phyloP scores from a whole-genome alignment of 768 basidiomycete genomes.

The Hericium coralloides region DNA sequence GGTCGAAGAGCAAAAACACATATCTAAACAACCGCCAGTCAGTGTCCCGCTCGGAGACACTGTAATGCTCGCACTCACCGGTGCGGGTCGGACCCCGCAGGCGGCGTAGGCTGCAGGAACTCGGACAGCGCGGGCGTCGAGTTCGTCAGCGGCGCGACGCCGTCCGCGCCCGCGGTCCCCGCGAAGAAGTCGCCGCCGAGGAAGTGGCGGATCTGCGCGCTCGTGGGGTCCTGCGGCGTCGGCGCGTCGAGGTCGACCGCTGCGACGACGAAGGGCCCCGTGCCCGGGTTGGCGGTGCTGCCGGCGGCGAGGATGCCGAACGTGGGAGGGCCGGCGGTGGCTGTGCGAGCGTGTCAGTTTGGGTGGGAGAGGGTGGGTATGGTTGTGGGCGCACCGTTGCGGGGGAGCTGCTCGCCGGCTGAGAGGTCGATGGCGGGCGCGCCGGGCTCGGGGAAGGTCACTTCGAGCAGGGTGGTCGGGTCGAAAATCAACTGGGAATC shows the following conservation, averaged over 20 bases:
- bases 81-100: conserved; percentile 33
- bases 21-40: conserved; percentile 9
- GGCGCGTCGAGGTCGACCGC: conserved; percentile 4
- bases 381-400: background rate
- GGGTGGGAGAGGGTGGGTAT: background rate
- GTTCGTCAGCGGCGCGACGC: conserved; percentile 22
- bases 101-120: conserved; percentile 34
- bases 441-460: background rate
- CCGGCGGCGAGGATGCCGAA: background rate
- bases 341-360: background rate
- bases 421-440: background rate
- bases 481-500: background rate
- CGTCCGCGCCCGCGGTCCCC: background rate
- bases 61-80: conserved; percentile 21
- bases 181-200: conserved; percentile 3
- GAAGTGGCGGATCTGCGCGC: conserved; percentile 2
- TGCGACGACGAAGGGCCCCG: conserved; percentile 6
- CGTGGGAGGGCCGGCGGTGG: background rate
- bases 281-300: background rate
- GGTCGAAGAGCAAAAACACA: conserved; percentile 38
- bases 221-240: background rate
- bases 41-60: conserved; percentile 15
- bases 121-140: conserved; percentile 33
- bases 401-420: background rate
- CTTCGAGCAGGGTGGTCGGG: background rate